phyloP scores from a whole-genome alignment of 202 grass and related monocot genomes.

The Setaria viridis region DNA sequence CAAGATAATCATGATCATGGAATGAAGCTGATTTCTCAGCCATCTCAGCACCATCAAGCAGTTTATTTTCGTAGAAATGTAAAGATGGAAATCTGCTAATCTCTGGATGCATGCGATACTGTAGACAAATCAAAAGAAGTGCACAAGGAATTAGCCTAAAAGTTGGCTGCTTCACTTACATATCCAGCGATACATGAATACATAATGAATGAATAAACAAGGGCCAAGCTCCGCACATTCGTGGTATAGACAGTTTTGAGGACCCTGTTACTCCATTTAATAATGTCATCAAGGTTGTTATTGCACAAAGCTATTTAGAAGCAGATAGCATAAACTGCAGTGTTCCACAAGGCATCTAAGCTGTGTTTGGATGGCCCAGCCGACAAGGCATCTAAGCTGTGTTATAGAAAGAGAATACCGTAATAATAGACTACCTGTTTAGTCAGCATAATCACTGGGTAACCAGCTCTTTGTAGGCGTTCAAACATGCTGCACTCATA shows the following conservation, averaged over 20 bases:
- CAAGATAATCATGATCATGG: conserved; percentile 72
- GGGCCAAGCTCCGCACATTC: neutral
- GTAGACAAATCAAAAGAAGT: conserved; percentile 43
- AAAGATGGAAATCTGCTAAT: conserved; percentile 94
- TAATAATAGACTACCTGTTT: conserved; percentile 66
- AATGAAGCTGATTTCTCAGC: conserved; percentile 75
- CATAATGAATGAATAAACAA: neutral
- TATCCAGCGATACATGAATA: conserved; percentile 24
- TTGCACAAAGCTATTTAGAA: neutral
- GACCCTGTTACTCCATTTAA: conserved; percentile 11
- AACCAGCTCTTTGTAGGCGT: conserved; percentile 89
- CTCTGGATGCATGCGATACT: conserved; percentile 99
- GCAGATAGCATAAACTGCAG: neutral
- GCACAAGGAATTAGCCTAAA: conserved; percentile 36
- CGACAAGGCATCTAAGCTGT: neutral
- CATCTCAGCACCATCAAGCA: conserved; percentile 79
- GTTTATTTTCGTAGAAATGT: conserved; percentile 95
- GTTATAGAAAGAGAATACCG: conserved; percentile 34
- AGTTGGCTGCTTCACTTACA: conserved; percentile 23
- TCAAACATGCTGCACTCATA: conserved; percentile 99
- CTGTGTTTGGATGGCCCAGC: conserved; percentile 1
- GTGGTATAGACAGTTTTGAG: conserved; percentile 13
- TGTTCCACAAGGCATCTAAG: too few relatives aligned
- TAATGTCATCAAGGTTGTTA: conserved; percentile 19
- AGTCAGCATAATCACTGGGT: conserved; percentile 94